A percentile compares a stretch with the other conserved stretches of the same genome.
Evolutionary conservation across 2,329 filamentous ascomycete genomes (phyloP).

Genomic region (Aschersonia sp.): DNA sequence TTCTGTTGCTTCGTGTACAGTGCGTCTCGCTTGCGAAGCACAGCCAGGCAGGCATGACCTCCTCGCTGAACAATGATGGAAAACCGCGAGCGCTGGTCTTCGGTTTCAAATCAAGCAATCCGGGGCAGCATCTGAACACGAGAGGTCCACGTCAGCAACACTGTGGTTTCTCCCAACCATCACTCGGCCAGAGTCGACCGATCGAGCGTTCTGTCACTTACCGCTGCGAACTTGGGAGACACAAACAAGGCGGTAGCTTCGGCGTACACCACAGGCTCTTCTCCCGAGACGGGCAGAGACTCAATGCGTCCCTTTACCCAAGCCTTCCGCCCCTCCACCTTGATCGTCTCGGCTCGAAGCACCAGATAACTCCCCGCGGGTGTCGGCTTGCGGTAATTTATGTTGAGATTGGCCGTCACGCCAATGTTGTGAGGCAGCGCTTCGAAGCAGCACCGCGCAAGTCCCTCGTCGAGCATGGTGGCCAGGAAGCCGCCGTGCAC

Average conservation of each 20-base stretch:
- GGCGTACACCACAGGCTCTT: conserved; percentile 53
- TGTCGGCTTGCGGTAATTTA: conserved; percentile 72
- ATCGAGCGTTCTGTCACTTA: conserved; percentile 25
- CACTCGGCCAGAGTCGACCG: background rate
- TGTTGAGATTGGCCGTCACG: conserved; percentile 72
- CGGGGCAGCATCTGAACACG: conserved; percentile 8
- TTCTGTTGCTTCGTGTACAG: too few species aligned
- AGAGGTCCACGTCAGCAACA: background rate
- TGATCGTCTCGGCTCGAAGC: conserved; percentile 63
- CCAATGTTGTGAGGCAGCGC: conserved; percentile 76
- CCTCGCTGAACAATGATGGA: too few species aligned
- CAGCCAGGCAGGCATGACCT: too few species aligned
- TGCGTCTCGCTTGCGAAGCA: too few species aligned
- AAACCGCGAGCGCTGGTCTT: too few species aligned
- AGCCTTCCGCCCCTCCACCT: conserved; percentile 84
- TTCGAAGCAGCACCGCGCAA: conserved; percentile 78
- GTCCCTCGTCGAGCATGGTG: conserved; percentile 82
- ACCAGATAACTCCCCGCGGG: conserved; percentile 65
- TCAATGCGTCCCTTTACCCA: conserved; percentile 86
- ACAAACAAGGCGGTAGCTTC: conserved; percentile 81
- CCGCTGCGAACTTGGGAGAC: conserved; percentile 70
- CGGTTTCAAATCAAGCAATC: conserved; percentile 2
- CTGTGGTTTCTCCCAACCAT: background rate
- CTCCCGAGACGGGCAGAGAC: conserved; percentile 49
- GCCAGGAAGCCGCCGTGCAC: conserved; percentile 83